Evolutionary conservation across 805 yeast species (phyloP).

Genomic region (Kuraishia ogatae): DNA sequence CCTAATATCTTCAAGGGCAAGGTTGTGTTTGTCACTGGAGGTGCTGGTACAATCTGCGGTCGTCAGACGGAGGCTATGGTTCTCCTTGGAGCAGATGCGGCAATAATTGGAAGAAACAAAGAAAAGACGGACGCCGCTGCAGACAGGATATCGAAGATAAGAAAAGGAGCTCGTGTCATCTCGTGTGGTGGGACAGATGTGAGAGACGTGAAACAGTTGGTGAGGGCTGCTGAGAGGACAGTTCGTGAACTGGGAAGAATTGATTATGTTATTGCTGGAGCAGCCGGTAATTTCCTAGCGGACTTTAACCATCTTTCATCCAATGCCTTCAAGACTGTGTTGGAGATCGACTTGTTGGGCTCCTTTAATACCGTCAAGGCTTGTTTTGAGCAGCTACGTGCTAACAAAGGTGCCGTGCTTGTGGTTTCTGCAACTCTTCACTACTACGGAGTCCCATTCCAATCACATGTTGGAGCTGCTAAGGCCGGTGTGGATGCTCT

Average conservation of each 20-base stretch:
- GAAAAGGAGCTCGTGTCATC: constrained; percentile 57
- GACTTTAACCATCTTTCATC: constrained; percentile 72
- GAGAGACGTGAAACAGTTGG: constrained; percentile 52
- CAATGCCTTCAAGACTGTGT: constrained; percentile 83
- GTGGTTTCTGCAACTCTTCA: constrained; percentile 89
- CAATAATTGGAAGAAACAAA: constrained; percentile 71
- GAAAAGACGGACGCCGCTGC: constrained; percentile 65
- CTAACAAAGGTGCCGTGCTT: constrained; percentile 61
- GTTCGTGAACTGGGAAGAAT: constrained; percentile 66
- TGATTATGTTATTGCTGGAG: constrained; percentile 88
- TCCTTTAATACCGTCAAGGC: constrained; percentile 89
- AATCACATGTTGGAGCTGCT: constrained; percentile 88
- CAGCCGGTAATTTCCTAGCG: constrained; percentile 88
- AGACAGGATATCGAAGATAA: constrained; percentile 45
- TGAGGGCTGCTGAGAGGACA: constrained; percentile 54
- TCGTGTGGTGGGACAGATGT: constrained; percentile 76
- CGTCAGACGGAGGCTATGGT: constrained; percentile 85
- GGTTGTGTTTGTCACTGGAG: constrained; percentile 89
- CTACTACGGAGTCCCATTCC: constrained; percentile 83
- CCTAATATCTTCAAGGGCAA: constrained; percentile 71
- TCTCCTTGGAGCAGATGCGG: constrained; percentile 78
- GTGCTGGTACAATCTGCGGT: constrained; percentile 93
- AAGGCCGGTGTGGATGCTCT: constrained; percentile 93
- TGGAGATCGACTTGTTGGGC: constrained; percentile 82
- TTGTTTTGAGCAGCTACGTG: constrained; percentile 51